phyloP scores from a whole-genome alignment of 139 green algal genomes.

The Tetradesmus lagerheimii region DNA sequence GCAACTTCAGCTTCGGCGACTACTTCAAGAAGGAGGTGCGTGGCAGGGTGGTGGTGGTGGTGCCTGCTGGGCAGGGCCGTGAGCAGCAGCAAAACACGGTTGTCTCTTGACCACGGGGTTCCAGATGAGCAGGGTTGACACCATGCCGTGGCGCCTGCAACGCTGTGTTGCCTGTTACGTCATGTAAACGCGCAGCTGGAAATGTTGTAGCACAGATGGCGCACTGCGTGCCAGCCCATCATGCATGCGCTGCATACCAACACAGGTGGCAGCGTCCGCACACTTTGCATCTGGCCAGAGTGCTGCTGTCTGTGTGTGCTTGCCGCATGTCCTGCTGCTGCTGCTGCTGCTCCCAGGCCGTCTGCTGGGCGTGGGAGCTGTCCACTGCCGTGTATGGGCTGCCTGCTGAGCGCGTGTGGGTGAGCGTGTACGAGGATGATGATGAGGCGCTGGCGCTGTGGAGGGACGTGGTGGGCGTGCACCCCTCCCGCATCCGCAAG shows the following conservation, averaged over 20 bases:
- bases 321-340: neutral
- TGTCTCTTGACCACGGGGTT: too few relatives aligned
- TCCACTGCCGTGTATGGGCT: constrained; percentile 83
- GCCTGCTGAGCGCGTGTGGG: constrained; percentile 82
- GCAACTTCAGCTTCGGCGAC: constrained; percentile 97
- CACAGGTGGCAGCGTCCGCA: too few relatives aligned
- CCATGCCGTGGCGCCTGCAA: too few relatives aligned
- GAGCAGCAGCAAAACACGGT: too few relatives aligned
- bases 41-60: neutral
- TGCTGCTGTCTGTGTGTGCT: too few relatives aligned
- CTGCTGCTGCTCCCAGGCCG: constrained; percentile 62
- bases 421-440: constrained; percentile 93
- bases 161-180: too few relatives aligned
- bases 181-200: too few relatives aligned
- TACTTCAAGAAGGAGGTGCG: constrained; percentile 93
- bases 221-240: too few relatives aligned
- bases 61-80: too few relatives aligned
- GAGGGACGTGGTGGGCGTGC: constrained; percentile 84
- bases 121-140: too few relatives aligned
- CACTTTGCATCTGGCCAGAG: neutral
- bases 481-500: constrained; percentile 79
- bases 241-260: too few relatives aligned
- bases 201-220: too few relatives aligned
- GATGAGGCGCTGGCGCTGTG: constrained; percentile 90
- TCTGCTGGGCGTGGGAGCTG: constrained; percentile 92